These are phyloP conservation scores for Meyerozyma athensensis DNA, from an alignment of 1,139 yeast genomes.

Conservation along the genomic window DNA sequence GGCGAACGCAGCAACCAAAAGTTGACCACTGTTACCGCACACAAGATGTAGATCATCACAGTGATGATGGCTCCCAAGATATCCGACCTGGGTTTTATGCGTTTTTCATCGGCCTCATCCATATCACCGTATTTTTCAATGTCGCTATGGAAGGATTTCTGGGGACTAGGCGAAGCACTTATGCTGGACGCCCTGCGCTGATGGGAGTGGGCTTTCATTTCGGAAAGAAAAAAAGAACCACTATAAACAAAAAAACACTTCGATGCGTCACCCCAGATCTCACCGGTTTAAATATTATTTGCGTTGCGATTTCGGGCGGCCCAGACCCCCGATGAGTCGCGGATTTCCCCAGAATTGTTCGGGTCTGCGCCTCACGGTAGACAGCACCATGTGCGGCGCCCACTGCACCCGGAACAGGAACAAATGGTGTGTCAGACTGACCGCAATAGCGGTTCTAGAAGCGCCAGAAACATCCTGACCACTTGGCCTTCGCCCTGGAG, in stretches of 20 bases:
- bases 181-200: slow-evolving; percentile 2
- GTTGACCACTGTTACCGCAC: slow-evolving; percentile 6
- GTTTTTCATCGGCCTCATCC: not conserved
- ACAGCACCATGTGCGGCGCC: not conserved
- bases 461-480: no score
- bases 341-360: slow-evolving; percentile 4
- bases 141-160: slow-evolving; percentile 14
- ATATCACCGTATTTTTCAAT: slow-evolving; percentile 12
- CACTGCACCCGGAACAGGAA: not conserved
- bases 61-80: not conserved
- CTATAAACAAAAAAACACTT: not conserved
- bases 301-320: not conserved
- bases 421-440: no score
- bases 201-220: slow-evolving; percentile 1
- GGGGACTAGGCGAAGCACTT: slow-evolving; percentile 3
- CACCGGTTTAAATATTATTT: not conserved
- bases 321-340: not conserved
- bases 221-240: no score
- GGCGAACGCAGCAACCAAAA: slow-evolving; percentile 6
- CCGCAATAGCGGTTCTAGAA: no score
- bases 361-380: slow-evolving; percentile 2
- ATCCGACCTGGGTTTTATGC: not conserved
- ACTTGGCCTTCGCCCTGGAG: no score
- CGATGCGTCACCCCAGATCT: not conserved
- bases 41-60: slow-evolving; percentile 4